Base-by-base conservation (phyloP, 257 asterid species). In the Solanum medicagineum region DNA sequence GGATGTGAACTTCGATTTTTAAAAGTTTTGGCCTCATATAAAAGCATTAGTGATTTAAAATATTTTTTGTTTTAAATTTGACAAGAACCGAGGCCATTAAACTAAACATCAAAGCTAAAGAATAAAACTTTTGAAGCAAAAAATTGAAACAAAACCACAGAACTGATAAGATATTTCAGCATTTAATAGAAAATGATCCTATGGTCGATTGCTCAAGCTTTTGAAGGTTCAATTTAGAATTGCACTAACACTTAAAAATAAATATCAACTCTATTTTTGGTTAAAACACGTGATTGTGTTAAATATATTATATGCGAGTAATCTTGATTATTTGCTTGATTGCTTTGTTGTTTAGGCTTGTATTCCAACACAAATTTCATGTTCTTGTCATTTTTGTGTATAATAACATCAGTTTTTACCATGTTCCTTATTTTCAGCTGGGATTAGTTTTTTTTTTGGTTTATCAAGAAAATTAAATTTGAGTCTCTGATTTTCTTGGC, bases 351-450 rank as follows among this genome's bases (percentile, higher is more conserved):
- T 63, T 53, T 65, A 26, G 26, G 73, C 36, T 15, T 22, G 40
- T 62, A 62, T 62, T 62, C 40, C 40, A 24, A 1, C 70, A 24
- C 17, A 24, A 5, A n/a, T 4, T 90, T 95, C 98, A 92, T 94
- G 92, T 51, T 51, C 55, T 12, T 51, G 29, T 63, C 42, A 63
- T 12, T 62, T 62, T 62, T 62, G 40, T 62, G 70, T 24, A 11
- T 24, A 62, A 60, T 60, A 22, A 22, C 16, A 10, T 24, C 70
- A 63, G 70, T 24, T 63, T 63, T 63, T 63, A 24, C 40, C 70
- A 63, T 24, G 40, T 24, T 56, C 22, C 9, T 63, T 40, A 63
- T 63, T 24, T 63, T 63, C 40, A 5, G 70, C 12, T 24, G 70
- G 24, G 19, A 63, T 63, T 63, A 62, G 70, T 4, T 36, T 36